Evolutionary conservation across 2,329 filamentous ascomycete genomes (phyloP).

Genomic region (Aaosphaeria pasadenensis): DNA sequence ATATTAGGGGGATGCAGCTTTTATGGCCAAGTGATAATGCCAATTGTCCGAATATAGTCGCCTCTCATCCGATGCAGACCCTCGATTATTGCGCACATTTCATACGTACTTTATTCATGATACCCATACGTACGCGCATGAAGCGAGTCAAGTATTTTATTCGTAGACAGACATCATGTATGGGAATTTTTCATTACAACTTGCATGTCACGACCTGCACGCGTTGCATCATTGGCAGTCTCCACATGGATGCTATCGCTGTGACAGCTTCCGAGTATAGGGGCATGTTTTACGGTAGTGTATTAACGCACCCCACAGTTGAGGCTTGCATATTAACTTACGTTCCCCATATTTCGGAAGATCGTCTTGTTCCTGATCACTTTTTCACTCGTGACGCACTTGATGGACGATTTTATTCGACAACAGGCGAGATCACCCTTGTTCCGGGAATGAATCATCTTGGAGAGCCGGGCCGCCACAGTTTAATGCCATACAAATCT

Average conservation of each 20-base stretch:
- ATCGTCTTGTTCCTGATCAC: constrained; percentile 11
- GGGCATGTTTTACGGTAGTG: background rate
- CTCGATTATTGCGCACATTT: too few species aligned
- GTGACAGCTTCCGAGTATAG: constrained; percentile 6
- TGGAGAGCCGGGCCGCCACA: constrained; percentile 30
- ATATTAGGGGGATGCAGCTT: too few species aligned
- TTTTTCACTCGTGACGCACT: constrained; percentile 9
- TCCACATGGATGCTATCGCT: background rate
- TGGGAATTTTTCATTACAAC: too few species aligned
- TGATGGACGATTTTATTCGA: constrained; percentile 20
- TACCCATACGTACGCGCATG: too few species aligned
- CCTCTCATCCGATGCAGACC: too few species aligned
- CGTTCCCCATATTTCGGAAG: background rate
- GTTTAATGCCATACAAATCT: constrained; percentile 18
- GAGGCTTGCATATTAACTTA: constrained; percentile 1
- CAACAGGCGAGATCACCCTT: constrained; percentile 11
- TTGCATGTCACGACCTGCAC: too few species aligned
- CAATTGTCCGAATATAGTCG: too few species aligned
- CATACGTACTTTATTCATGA: too few species aligned
- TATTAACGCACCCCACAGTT: constrained; percentile 3
- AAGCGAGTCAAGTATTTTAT: too few species aligned
- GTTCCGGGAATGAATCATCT: constrained; percentile 18
- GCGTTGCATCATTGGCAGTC: background rate
- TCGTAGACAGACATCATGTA: too few species aligned
- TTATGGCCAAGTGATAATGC: too few species aligned